phyloP scores from a whole-genome alignment of 2,329 filamentous ascomycete species.

The Fusarium sp. region DNA sequence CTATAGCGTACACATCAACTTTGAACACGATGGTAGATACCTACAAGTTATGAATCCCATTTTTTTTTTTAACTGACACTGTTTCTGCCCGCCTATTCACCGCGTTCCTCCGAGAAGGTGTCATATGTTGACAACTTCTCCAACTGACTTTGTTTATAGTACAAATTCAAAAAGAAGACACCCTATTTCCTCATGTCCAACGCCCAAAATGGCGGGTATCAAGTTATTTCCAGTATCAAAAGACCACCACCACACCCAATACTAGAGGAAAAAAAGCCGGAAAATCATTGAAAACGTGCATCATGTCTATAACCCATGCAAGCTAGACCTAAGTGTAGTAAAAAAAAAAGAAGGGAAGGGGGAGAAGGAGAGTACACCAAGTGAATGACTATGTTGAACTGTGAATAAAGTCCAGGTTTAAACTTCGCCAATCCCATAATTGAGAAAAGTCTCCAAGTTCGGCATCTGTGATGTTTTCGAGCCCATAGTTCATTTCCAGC shows the following conservation, averaged over 20 bases:
- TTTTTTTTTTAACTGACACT: background rate
- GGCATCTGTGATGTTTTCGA: constrained; percentile 34
- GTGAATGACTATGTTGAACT: constrained; percentile 18
- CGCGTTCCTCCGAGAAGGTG: background rate
- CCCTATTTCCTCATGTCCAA: background rate
- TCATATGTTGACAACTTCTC: background rate
- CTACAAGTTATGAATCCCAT: too few species aligned
- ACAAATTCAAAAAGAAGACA: background rate
- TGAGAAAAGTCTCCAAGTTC: constrained; percentile 37
- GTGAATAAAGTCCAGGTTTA: constrained; percentile 38
- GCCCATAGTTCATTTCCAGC: constrained; percentile 13
- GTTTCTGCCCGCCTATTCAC: background rate
- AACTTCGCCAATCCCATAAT: constrained; percentile 39
- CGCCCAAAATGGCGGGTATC: background rate
- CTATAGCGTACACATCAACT: too few species aligned
- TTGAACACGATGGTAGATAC: too few species aligned
- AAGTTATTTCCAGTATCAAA: background rate
- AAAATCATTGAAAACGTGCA: background rate
- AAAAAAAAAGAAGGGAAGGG: background rate
- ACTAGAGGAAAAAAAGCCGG: background rate
- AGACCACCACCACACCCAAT: background rate
- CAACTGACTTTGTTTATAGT: background rate
- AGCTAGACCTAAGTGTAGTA: background rate
- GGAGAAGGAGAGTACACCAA: background rate
- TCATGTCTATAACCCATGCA: constrained; percentile 25